A percentile compares a stretch with the other conserved stretches of the same genome.
These are phyloP conservation scores for Fraxinus anomala DNA, from an alignment of 257 asterid species.

Conservation along the genomic window DNA sequence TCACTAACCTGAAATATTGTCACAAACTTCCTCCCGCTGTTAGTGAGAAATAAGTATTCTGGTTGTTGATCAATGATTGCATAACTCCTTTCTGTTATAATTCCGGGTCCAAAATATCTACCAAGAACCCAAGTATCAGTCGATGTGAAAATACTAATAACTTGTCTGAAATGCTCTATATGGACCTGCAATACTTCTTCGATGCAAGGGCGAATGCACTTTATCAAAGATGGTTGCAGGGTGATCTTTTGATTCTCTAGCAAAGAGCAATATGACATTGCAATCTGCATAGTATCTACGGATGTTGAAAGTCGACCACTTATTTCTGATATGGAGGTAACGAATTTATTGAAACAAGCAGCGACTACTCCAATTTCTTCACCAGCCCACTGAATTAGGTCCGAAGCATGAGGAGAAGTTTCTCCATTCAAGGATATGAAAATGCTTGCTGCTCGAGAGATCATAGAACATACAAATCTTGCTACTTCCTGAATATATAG, in stretches of 20 bases:
- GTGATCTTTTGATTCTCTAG: constrained; percentile 51
- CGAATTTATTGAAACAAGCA: constrained; percentile 40
- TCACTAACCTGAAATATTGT: constrained; percentile 64
- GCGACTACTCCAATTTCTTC: constrained; percentile 48
- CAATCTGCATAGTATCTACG: constrained; percentile 52
- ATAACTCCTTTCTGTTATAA: constrained; percentile 42
- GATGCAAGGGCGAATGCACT: constrained; percentile 47
- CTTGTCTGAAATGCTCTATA: constrained; percentile 56
- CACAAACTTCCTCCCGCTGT: constrained; percentile 71
- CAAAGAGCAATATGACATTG: constrained; percentile 64
- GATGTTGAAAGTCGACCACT: constrained; percentile 52
- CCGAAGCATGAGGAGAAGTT: constrained; percentile 39
- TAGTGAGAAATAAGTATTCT: constrained; percentile 58
- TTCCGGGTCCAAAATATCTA: constrained; percentile 59
- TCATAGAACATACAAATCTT: constrained; percentile 55
- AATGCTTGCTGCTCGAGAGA: constrained; percentile 68
- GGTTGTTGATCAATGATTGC: constrained; percentile 38
- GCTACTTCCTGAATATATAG: constrained; percentile 41
- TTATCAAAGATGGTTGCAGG: constrained; percentile 43
- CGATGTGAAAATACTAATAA: constrained; percentile 56
- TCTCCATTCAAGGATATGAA: constrained; percentile 55
- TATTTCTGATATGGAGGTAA: constrained; percentile 48
- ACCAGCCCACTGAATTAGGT: constrained; percentile 51
- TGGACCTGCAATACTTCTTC: constrained; percentile 51
- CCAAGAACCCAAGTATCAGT: constrained; percentile 64